Conservation (phyloP, 2,329 filamentous ascomycete genomes). For the Apiospora phragmitis region DNA sequence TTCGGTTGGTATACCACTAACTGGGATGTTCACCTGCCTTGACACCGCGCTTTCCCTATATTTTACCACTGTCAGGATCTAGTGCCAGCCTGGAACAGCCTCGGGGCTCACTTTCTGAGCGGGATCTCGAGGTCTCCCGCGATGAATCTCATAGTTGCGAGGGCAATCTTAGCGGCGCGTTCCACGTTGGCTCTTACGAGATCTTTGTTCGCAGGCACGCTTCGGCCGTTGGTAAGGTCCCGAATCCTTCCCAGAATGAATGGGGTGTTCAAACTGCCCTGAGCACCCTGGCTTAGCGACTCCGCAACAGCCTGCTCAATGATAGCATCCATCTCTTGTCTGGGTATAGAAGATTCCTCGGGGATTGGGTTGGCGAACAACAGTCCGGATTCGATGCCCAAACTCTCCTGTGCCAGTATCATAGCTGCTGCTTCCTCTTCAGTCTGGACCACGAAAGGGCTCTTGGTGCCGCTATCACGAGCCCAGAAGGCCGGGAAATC, state of each 20-base stretch:
- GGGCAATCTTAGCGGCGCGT: slow-evolving; percentile 55
- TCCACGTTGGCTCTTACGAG: slow-evolving; percentile 55
- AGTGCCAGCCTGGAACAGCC: neutral
- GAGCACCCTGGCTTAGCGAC: slow-evolving; percentile 63
- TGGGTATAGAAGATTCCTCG: slow-evolving; percentile 66
- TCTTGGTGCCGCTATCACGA: slow-evolving; percentile 79
- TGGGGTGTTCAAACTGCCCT: slow-evolving; percentile 79
- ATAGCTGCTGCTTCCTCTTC: slow-evolving; percentile 88
- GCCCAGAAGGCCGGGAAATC: slow-evolving; percentile 95
- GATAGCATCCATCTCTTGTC: slow-evolving; percentile 66
- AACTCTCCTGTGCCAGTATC: slow-evolving; percentile 72
- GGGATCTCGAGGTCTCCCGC: slow-evolving; percentile 26
- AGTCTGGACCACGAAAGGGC: slow-evolving; percentile 71
- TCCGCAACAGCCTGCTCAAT: slow-evolving; percentile 69
- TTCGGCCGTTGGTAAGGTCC: slow-evolving; percentile 71
- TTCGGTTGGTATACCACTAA: neutral
- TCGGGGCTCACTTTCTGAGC: slow-evolving; percentile 30
- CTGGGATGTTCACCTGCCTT: neutral
- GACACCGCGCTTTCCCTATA: neutral
- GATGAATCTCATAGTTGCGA: slow-evolving; percentile 50
- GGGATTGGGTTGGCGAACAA: slow-evolving; percentile 90
- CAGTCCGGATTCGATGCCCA: slow-evolving; percentile 76
- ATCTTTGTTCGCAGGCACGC: slow-evolving; percentile 72
- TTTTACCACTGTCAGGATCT: neutral
- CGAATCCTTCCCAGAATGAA: slow-evolving; percentile 79